These are phyloP conservation scores for Ophiostoma ulmi DNA, from an alignment of 2,329 filamentous ascomycete genomes.

Conservation along the genomic window DNA sequence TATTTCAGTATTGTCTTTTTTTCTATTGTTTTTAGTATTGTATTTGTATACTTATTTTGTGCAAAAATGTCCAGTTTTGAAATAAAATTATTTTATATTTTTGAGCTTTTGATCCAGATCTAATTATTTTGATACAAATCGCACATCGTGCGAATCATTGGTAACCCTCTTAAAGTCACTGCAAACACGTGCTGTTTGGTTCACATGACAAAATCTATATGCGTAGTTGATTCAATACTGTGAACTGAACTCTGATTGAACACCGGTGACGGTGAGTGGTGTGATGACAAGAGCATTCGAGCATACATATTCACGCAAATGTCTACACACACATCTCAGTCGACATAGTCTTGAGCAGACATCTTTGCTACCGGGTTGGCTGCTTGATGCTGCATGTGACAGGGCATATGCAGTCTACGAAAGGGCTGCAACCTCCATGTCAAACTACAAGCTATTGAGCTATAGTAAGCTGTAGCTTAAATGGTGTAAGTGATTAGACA, in stretches of 20 bases:
- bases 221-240: background rate
- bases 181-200: background rate
- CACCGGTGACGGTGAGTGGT: background rate
- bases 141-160: too few species aligned
- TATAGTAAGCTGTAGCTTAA: background rate
- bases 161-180: background rate
- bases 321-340: background rate
- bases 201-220: background rate
- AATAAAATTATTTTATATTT: background rate
- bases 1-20: background rate
- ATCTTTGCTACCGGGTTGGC: slow-evolving; percentile 1
- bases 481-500: background rate
- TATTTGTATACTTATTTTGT: background rate
- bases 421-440: background rate
- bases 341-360: background rate
- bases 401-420: background rate
- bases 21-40: background rate
- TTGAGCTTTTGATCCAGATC: too few species aligned
- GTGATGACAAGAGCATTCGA: background rate
- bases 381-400: slow-evolving; percentile 3
- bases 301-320: background rate
- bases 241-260: background rate
- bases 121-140: too few species aligned
- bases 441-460: background rate
- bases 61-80: background rate